Base-by-base conservation (phyloP, 208 protist genomes). In the Wallacemonas sp. region DNA sequence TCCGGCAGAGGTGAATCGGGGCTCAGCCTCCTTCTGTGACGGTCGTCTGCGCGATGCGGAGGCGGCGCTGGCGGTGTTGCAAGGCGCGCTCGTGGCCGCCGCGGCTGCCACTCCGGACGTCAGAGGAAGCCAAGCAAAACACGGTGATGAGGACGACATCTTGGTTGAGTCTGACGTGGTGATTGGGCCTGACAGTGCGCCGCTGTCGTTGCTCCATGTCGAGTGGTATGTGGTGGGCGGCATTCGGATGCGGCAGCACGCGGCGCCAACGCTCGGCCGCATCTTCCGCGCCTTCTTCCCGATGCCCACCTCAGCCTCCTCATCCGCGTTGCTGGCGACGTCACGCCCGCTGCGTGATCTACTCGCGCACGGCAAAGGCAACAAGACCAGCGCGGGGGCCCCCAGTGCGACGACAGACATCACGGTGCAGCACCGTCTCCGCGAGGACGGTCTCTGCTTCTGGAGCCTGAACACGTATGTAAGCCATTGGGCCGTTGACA, bases 181-280 rank as follows among this genome's bases (percentile, higher is more conserved):
- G 41, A 14, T 30, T n/a, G n/a, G n/a, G 24, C 38, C 61, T 27
- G 34, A 47, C 14, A 14, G 27, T 16, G 61, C 48, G 1, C 32
- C 23, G 39, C 26, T 39, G 16, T 46, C 62, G 19, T 21, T 79
- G n/a, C 34, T 90, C 23, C 60, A 78, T 9, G 78, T 83, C 19
- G 84, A 90, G 34, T 90, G 84, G 84, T 90, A 85, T 61, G 58
- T 90, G 43, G 72, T 90, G 8, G 83, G 83, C 1, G 77, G 77
- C 29, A 71, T 85, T 23, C 71, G 74, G 27, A 74, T 80, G 66
- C 61, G 65, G 30, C 29, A 69, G 41, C 30, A 75, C 29, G 68
- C 77, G 12, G 71, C 60, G 9, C 76, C 75, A 12, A 62, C 81
- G 44, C 68, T 90, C 2, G 65, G 23, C 8, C 26, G 27, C 16